Evolutionary conservation across 1,284 basidiomycete genomes (phyloP), one percentile per base, ranked within the genome.

Genomic region (Apiotrichum mycotoxinovorans): DNA sequence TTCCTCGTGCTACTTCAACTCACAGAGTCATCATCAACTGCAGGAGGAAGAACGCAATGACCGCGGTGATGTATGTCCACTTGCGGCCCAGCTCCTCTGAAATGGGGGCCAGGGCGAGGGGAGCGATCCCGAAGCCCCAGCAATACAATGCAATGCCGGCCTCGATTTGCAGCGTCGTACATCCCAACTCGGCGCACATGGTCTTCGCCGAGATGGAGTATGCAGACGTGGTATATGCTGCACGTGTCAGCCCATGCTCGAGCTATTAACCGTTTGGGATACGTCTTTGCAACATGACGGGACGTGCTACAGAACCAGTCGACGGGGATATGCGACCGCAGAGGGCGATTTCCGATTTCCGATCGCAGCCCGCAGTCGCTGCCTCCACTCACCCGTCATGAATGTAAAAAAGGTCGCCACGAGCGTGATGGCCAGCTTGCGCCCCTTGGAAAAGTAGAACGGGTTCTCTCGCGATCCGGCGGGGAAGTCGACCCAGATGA

Each of bases 71-170:
- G 68, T 89, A 90, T 18, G 89, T 74, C 22, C 85, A 85, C 53
- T 82, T 82, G 35, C 88, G 75, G 0, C 88, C 88, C 63, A 88
- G 84, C 68, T 90, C 88, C 69, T 90, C 88, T 58, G 85, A 87
- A 60, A 89, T 82, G 0, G 88, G 86, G 0, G 87, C 85, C 1
- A 86, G 81, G 3, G 88, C 78, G 10, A 91, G 80, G 0, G 89
- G 89, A 2, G 85, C 80, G 20, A 88, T 60, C 1, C 80, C 85
- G 62, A 89, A 90, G 0, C 88, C 88, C 65, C 59, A 76, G 5
- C 83, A 80, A 71, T 82, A 89, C 33, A 84, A 77, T 56, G 80
- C 83, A 35, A 85, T 76, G 0, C 83, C 88, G 26, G 83, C 74
- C 8, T 83, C 85, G 8, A 84, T 84, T 66, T 85, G 80, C 42